phyloP scores from a whole-genome alignment of 75 land plant genomes.

The Larix kaempferi region DNA sequence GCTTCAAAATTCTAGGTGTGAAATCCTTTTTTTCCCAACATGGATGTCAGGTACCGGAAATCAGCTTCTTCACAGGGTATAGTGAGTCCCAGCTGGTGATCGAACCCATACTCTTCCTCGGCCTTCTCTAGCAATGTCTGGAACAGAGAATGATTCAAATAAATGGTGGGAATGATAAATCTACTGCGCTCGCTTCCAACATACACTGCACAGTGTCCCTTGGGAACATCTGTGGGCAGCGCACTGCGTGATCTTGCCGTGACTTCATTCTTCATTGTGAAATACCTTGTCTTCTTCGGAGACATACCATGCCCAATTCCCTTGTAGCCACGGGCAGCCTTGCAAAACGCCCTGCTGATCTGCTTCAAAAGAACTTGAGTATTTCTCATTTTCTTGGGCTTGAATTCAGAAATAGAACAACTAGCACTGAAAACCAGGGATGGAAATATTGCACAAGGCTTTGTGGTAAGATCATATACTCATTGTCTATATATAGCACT shows the following conservation, averaged over 20 bases:
- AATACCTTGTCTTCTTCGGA: too few species aligned
- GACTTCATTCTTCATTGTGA: too few species aligned
- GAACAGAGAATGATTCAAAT: constrained; percentile 43
- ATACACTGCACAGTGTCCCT: constrained; percentile 50
- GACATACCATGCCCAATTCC: too few species aligned
- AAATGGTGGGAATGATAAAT: constrained; percentile 47
- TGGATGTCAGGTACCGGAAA: neutral
- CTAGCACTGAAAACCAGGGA: too few species aligned
- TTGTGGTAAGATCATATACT: too few species aligned
- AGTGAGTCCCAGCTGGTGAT: constrained; percentile 39
- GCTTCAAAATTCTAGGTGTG: neutral
- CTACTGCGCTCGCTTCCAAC: constrained; percentile 49
- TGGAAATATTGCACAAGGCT: too few species aligned
- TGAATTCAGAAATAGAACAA: neutral
- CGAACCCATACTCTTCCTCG: constrained; percentile 66
- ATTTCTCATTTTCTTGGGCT: neutral
- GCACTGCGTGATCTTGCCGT: too few species aligned
- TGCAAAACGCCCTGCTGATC: too few species aligned
- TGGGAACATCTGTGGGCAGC: constrained; percentile 2
- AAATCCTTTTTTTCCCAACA: neutral
- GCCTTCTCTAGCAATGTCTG: constrained; percentile 43
- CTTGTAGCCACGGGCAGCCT: too few species aligned
- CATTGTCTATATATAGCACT: too few species aligned
- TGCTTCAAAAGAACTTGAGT: neutral
- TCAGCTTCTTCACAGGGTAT: constrained; percentile 56